These are phyloP conservation scores for Arachnopeziza araneosa DNA, from an alignment of 2,329 filamentous ascomycete genomes.

Conservation along the genomic window DNA sequence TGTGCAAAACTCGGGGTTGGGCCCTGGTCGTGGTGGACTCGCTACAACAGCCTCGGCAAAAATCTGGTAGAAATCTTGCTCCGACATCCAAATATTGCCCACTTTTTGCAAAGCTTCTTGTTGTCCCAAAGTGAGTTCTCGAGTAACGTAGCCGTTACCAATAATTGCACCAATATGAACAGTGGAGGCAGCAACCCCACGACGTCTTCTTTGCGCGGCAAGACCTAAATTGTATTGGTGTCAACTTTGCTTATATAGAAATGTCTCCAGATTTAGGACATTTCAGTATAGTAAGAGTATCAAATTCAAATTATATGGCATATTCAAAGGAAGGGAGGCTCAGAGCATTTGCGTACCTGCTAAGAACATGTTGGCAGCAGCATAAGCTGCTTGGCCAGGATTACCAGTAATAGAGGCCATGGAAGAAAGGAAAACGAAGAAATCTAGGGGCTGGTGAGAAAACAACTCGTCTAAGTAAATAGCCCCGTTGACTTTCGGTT, in stretches of 20 bases:
- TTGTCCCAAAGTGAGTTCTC: neutral
- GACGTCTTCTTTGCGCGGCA: slow-evolving; percentile 34
- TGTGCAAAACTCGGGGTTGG: neutral
- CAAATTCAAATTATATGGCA: no score
- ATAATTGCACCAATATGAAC: slow-evolving; percentile 49
- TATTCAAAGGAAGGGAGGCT: no score
- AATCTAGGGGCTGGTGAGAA: slow-evolving; percentile 30
- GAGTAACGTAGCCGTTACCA: slow-evolving; percentile 34
- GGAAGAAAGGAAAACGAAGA: slow-evolving; percentile 38
- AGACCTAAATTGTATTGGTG: slow-evolving; percentile 18
- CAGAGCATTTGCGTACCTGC: no score
- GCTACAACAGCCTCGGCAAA: slow-evolving; percentile 39
- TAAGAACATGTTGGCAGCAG: slow-evolving; percentile 32
- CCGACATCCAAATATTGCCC: slow-evolving; percentile 13
- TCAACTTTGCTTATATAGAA: no score
- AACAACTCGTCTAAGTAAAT: slow-evolving; percentile 31
- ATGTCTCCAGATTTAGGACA: no score
- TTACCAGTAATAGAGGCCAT: slow-evolving; percentile 31
- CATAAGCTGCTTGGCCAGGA: slow-evolving; percentile 32
- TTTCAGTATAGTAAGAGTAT: no score
- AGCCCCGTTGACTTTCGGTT: slow-evolving; percentile 34
- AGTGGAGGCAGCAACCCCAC: slow-evolving; percentile 39
- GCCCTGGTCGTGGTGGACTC: slow-evolving; percentile 20
- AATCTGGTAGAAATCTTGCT: slow-evolving; percentile 36
- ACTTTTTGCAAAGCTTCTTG: slow-evolving; percentile 29